These are phyloP conservation scores for Erysimum cheiri DNA, from an alignment of 441 rosid genomes.

Conservation along the genomic window DNA sequence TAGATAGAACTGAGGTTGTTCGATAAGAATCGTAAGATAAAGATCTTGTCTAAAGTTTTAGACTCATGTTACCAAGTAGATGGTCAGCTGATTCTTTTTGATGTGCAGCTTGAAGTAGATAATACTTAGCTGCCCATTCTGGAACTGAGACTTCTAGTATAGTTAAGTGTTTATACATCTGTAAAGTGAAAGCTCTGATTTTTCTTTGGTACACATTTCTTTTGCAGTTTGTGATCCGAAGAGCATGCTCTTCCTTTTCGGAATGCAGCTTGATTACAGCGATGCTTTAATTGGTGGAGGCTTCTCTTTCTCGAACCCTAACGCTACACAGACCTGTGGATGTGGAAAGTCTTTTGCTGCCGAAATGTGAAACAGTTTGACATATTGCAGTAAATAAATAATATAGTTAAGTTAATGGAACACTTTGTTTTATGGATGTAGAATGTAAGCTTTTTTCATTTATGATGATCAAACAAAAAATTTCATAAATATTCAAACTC, in stretches of 20 bases:
- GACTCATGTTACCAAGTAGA: background rate
- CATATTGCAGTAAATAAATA: conserved; percentile 15
- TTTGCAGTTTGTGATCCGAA: conserved; percentile 97
- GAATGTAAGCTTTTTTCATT: conserved; percentile 12
- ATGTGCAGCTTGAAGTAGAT: conserved; percentile 1
- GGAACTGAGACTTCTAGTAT: background rate
- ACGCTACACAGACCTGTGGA: conserved; percentile 96
- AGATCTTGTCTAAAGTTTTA: conserved; percentile 5
- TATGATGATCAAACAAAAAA: conserved; percentile 23
- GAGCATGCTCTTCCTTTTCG: conserved; percentile 92
- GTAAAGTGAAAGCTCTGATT: background rate
- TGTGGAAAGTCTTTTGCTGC: conserved; percentile 97
- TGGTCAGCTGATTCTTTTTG: conserved; percentile 17
- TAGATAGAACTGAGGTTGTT: background rate
- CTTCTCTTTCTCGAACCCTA: conserved; percentile 91
- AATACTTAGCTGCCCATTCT: background rate
- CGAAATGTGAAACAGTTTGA: conserved; percentile 60
- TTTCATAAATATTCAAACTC: background rate
- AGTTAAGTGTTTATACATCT: background rate
- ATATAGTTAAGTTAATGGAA: conserved; percentile 21
- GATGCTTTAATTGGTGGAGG: conserved; percentile 98
- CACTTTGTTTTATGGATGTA: conserved; percentile 29
- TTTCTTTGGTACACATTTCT: background rate
- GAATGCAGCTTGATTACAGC: conserved; percentile 96
- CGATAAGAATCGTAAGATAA: background rate